Conservation (phyloP, 2,329 filamentous ascomycete genomes). For the Fusarium falciforme region DNA sequence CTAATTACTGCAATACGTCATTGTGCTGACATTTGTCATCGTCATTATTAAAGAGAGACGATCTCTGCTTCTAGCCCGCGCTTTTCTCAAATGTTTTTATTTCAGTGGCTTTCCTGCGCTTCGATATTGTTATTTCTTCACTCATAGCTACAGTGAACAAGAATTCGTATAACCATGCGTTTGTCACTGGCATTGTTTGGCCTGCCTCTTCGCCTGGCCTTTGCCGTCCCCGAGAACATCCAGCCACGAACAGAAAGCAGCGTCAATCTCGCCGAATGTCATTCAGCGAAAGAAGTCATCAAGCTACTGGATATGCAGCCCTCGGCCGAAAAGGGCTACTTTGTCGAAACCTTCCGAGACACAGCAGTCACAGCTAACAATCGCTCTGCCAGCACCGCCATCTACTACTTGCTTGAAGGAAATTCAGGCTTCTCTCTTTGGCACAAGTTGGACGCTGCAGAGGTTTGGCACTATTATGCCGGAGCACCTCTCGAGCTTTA, state of each 20-base stretch:
- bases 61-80: background rate
- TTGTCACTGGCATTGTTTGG: background rate
- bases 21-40: background rate
- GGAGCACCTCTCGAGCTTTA: constrained; percentile 61
- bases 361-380: constrained; percentile 34
- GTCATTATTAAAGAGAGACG: background rate
- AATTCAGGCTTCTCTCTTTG: constrained; percentile 56
- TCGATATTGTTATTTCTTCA: background rate
- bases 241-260: background rate
- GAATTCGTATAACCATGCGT: background rate
- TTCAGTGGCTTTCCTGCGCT: background rate
- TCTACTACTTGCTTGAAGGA: constrained; percentile 65
- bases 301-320: constrained; percentile 54
- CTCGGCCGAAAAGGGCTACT: constrained; percentile 63
- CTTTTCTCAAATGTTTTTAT: background rate
- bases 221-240: constrained; percentile 6
- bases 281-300: constrained; percentile 56
- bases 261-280: background rate
- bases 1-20: background rate
- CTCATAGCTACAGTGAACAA: background rate
- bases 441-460: constrained; percentile 61
- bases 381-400: constrained; percentile 60
- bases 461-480: constrained; percentile 66
- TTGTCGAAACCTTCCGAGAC: constrained; percentile 60
- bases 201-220: constrained; percentile 6